These are phyloP conservation scores for Phaeosphaeria sp. DNA, from an alignment of 2,329 filamentous ascomycete genomes.

Conservation along the genomic window DNA sequence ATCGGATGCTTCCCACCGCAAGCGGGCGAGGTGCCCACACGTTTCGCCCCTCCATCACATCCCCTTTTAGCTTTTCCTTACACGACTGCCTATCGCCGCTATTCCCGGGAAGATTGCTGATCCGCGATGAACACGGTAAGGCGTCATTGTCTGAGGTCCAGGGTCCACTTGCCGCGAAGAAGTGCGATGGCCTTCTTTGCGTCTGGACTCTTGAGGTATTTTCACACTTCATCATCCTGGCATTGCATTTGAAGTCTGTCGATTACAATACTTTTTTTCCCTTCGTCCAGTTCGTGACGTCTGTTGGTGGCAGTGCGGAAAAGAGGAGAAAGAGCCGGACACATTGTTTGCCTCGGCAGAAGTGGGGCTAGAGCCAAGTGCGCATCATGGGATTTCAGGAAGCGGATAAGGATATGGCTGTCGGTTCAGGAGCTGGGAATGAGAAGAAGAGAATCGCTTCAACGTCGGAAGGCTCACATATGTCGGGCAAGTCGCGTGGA, in stretches of 20 bases:
- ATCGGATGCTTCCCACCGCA: conserved; percentile 1
- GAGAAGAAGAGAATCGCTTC: neutral
- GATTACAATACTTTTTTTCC: neutral
- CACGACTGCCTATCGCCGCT: conserved; percentile 1
- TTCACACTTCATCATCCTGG: conserved; percentile 1
- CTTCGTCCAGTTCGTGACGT: neutral
- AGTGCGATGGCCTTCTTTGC: neutral
- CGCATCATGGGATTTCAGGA: conserved; percentile 11
- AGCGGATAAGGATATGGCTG: conserved; percentile 15
- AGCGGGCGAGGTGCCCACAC: neutral
- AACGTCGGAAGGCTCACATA: conserved; percentile 9
- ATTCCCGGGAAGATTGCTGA: conserved; percentile 2
- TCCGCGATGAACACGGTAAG: conserved; percentile 11
- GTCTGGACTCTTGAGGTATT: neutral
- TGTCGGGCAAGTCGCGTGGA: conserved; percentile 3
- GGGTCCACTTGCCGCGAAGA: neutral
- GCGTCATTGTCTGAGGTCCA: neutral
- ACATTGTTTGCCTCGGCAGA: neutral
- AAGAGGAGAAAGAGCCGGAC: neutral
- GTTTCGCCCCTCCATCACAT: neutral
- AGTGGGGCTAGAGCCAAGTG: neutral
- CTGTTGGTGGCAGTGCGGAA: neutral
- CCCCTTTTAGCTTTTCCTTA: neutral
- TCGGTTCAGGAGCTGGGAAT: conserved; percentile 1
- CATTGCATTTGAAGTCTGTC: neutral